Percentiles rank a stretch among this genome's conserved stretches.
Evolutionary conservation across 129 eudicot genomes (phyloP).

Genomic region (Oenanthe sinensis): DNA sequence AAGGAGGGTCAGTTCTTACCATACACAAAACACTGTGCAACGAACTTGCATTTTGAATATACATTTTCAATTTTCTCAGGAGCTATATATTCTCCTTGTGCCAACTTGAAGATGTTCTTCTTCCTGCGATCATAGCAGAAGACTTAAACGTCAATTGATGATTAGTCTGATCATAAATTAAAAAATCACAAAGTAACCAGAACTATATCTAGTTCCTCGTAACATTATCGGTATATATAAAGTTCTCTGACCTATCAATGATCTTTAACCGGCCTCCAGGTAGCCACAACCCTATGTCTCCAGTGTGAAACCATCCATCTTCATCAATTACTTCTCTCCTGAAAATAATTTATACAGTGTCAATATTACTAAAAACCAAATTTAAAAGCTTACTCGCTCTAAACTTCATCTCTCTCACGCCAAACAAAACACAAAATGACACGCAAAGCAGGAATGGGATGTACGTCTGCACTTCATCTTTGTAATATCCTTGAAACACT

Average conservation of each 20-base stretch:
- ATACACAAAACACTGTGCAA: conserved; percentile 78
- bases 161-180: neutral
- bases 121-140: conserved; percentile 37
- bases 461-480: conserved; percentile 89
- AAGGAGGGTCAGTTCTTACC: conserved; percentile 36
- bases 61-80: conserved; percentile 94
- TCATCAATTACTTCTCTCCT: conserved; percentile 83
- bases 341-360: conserved; percentile 16
- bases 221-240: neutral
- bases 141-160: neutral
- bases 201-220: neutral
- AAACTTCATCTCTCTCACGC: neutral
- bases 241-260: conserved; percentile 54
- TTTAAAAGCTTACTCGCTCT: conserved; percentile 6
- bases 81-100: conserved; percentile 94
- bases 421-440: neutral
- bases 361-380: conserved; percentile 11
- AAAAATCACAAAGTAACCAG: neutral
- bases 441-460: conserved; percentile 10
- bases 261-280: conserved; percentile 87
- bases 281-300: conserved; percentile 84
- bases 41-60: conserved; percentile 73
- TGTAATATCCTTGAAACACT: conserved; percentile 77
- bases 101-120: conserved; percentile 84
- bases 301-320: conserved; percentile 96